Evolutionary conservation across 768 basidiomycete species (phyloP), one percentile per base, ranked within the genome.

Genomic region (Termitomyces sp.): DNA sequence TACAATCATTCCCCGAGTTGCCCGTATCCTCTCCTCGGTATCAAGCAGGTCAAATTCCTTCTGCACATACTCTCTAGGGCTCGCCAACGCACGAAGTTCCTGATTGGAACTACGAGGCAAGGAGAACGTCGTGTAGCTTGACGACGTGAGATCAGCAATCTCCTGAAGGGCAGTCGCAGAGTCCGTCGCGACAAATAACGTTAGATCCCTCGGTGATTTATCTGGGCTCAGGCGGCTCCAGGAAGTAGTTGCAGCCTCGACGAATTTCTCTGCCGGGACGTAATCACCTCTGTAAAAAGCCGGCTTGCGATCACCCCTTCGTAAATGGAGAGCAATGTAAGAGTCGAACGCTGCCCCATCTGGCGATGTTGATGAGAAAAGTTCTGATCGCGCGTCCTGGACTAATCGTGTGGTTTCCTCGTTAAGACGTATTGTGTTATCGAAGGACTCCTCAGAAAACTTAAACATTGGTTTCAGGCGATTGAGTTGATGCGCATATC

Each of bases 101-200:
- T 77, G 59, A 53, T 77, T 65, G 11, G 66, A 59, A 46, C 81
- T 81, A 25, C 70, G 61, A 23, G 69, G 68, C 1, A 87, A 75
- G 23, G 80, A 80, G 65, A 79, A 84, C 9, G 76, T 70, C 5
- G 68, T 63, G 29, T 65, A 62, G 38, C 66, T 53, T 54, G 75
- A 65, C 35, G 70, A 63, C 60, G 79, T 77, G 25, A 71, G 65
- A n/a, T 68, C 62, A 11, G 66, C 61, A 59, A 85, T 79, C 43
- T 83, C 76, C 4, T 67, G 61, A 27, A 73, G 65, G 1, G 76
- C 80, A 2, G 66, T 62, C 0, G 77, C 79, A 12, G 82, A 80
- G 66, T 90, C 87, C 7, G 86, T 83, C 25, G 86, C 87, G 57
- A 87, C 65, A 66, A 83, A 90, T 4, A 81, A 71, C 34, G 76